Evolutionary conservation across 23 red algal genomes (phyloP), one percentile per base, ranked within the genome.

Genomic region (Gracilariopsis chorda): DNA sequence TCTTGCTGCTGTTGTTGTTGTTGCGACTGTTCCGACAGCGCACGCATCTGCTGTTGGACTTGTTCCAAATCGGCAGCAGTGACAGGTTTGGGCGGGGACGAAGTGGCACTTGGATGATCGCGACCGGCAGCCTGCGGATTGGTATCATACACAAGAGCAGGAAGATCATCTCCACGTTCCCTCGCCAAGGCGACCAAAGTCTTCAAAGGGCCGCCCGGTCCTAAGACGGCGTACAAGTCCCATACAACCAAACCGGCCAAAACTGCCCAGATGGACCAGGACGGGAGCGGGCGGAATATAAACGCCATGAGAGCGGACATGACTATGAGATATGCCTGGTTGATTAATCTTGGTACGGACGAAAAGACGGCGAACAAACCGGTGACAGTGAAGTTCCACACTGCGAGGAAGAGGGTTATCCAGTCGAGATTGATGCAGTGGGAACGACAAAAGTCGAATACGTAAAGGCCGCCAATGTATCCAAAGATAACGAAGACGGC

Each of bases 141-240:
- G 21, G 95, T 97, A 52, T 97, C 95, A 77, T 97, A 97, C 10
- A 97, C 95, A 23, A 97, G 78, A 34, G 95, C 88, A 1, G 95
- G 95, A 29, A 97, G 80, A 24, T 64, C 48, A 69, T 93, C 88
- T n/a, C 68, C 87, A 7, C 95, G 88, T 51, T 93, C 90, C 23
- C 71, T 27, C 17, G 90, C 95, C 25, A 88, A 60, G 23, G 89
- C 77, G 8, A 97, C 80, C 19, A 97, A 43, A 41, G 41, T 60
- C 60, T 88, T 48, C 32, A 97, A 87, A 23, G 95, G 95, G 3
- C 95, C 95, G 30, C 55, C 75, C 29, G 78, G 87, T 30, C 74
- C 65, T 5, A 97, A 64, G 1, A 97, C 95, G 32, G 95, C 95
- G 45, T 82, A 97, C 51, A 97, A 77, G 62, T 97, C 95, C 95